Evolutionary conservation across 2,329 filamentous ascomycete genomes (phyloP).

Genomic region (Fusarium sororula): DNA sequence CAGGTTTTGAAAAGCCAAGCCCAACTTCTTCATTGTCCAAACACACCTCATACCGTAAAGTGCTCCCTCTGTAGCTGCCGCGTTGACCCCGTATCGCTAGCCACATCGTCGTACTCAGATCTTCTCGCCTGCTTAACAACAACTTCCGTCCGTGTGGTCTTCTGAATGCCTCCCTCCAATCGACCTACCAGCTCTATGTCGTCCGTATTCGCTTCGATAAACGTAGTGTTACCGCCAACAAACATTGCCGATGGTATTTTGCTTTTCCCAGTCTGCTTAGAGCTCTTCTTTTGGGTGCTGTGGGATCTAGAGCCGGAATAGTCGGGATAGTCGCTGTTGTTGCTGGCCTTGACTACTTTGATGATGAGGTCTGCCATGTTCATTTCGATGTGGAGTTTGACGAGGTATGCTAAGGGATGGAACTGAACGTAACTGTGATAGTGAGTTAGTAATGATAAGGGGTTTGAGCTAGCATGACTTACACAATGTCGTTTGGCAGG

Average conservation of each 20-base stretch:
- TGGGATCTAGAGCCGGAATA: conserved; percentile 37
- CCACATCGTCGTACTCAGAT: conserved; percentile 33
- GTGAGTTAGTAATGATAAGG: not conserved
- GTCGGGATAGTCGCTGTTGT: conserved; percentile 30
- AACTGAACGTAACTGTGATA: conserved; percentile 53
- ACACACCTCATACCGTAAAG: conserved; percentile 22
- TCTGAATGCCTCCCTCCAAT: conserved; percentile 33
- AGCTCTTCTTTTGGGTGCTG: conserved; percentile 28
- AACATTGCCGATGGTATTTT: conserved; percentile 34
- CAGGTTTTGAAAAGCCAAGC: not conserved
- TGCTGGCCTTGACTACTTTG: conserved; percentile 45
- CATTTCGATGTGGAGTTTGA: conserved; percentile 64
- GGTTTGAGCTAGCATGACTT: not conserved
- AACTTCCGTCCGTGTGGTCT: conserved; percentile 40
- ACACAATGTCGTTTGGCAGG: conserved; percentile 44
- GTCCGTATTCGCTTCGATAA: conserved; percentile 33
- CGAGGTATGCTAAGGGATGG: conserved; percentile 61
- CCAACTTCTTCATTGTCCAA: rapidly evolving
- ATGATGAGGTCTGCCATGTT: conserved; percentile 62
- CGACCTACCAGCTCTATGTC: conserved; percentile 33
- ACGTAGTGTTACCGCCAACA: conserved; percentile 34
- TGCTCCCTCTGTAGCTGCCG: conserved; percentile 33
- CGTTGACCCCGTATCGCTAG: conserved; percentile 37
- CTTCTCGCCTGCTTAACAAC: conserved; percentile 30
- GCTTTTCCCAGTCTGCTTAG: not conserved